Base-by-base conservation (phyloP, 495 filamentous ascomycete genomes). In the Tuber aestivum region DNA sequence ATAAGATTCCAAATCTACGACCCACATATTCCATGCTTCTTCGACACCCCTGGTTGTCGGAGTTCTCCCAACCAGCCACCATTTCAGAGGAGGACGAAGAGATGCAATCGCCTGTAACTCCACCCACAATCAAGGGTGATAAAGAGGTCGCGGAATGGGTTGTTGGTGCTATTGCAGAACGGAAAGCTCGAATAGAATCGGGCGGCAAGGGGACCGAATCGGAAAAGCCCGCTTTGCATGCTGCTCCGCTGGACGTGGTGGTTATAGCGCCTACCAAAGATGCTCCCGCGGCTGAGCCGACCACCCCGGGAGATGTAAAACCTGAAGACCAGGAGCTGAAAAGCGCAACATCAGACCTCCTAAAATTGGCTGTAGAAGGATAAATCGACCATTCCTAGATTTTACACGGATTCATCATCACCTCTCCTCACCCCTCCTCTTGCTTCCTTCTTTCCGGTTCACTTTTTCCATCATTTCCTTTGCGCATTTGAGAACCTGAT, bases 21-120 rank as follows among this genome's bases (percentile, higher is more conserved):
- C 95, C 95, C 35, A 94, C 92, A 3, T 99, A 99, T 84, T 87
- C 90, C 69, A 94, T 93, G 88, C 88, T 99, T 32, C 86, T 99
- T 21, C 89, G 91, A 76, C 96, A 97, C 83, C 89, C 92, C 71
- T 99, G 95, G 95, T 87, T 99, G 5, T 87, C 90, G 69, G 86
- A 90, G 0, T 86, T 99, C 41, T 88, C 91, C 82, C 92, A 94
- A 75, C 95, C 95, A n/a, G 88, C 90, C 45, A 92, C 91, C 6
- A 97, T 97, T 80, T 84, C 88, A 5, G 92, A 94, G 80, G 90
- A 90, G 75, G 90, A 91, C 41, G 91, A 93, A 80, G 83, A 85
- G 18, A 82, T 84, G 41, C 79, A 80, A 61, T 65, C n/a, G 20
- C 37, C 44, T n/a, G 21, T 41, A 40, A 32, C 70, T 61, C 71